phyloP scores from a whole-genome alignment of 768 basidiomycete genomes.

The Auriculariales sp. region DNA sequence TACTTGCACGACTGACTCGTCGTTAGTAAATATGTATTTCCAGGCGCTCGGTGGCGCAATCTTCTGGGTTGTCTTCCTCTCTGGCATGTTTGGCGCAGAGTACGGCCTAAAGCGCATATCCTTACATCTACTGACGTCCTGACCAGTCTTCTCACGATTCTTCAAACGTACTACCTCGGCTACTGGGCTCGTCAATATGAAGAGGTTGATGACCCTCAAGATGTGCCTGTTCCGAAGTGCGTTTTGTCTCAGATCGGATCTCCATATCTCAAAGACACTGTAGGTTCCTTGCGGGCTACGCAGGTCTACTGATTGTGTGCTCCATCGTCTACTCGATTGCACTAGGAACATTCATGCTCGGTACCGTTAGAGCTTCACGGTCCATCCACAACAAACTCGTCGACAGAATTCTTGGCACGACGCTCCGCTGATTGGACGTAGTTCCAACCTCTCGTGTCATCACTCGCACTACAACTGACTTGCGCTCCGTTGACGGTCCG shows the following conservation, averaged over 20 bases:
- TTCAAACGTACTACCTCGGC: slow-evolving; percentile 29
- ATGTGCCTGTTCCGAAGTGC: not conserved
- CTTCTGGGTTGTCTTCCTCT: slow-evolving; percentile 8
- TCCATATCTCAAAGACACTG: slow-evolving; percentile 18
- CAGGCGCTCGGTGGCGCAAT: slow-evolving; percentile 13
- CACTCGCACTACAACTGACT: slow-evolving; percentile 52
- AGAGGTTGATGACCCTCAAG: slow-evolving; percentile 29
- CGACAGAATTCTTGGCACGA: not conserved
- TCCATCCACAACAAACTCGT: slow-evolving; percentile 3
- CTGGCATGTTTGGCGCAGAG: slow-evolving; percentile 1
- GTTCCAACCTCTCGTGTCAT: slow-evolving; percentile 44
- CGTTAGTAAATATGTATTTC: slow-evolving; percentile 21
- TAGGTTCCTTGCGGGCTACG: slow-evolving; percentile 37
- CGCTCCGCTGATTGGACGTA: slow-evolving; percentile 31
- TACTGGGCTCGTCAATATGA: slow-evolving; percentile 32
- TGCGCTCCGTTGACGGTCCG: slow-evolving; percentile 26
- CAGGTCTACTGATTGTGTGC: slow-evolving; percentile 19
- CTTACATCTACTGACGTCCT: not conserved
- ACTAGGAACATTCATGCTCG: slow-evolving; percentile 7
- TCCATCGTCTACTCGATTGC: slow-evolving; percentile 20
- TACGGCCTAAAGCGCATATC: not conserved
- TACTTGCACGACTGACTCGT: not conserved
- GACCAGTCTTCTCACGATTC: slow-evolving; percentile 37
- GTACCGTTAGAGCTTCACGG: slow-evolving; percentile 1
- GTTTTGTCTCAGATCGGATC: not conserved